phyloP scores from a whole-genome alignment of 495 filamentous ascomycete species.

The Aspergillus saccharolyticus region DNA sequence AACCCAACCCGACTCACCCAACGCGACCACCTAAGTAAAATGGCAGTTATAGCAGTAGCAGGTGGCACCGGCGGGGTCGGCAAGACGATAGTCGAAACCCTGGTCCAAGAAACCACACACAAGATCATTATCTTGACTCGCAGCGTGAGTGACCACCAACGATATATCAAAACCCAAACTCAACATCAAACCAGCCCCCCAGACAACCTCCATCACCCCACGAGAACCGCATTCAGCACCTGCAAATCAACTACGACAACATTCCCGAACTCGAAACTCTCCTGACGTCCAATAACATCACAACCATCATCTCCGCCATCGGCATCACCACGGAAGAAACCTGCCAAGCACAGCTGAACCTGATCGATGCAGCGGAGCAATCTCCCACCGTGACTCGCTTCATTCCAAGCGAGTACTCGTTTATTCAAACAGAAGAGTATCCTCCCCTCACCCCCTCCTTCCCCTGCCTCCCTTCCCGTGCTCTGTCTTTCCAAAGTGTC shows the following conservation, averaged over 20 bases:
- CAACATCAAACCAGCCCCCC: neutral
- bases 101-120: slow-evolving; percentile 34
- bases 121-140: slow-evolving; percentile 43
- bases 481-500: neutral
- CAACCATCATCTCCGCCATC: slow-evolving; percentile 50
- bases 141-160: slow-evolving; percentile 19
- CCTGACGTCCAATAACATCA: slow-evolving; percentile 43
- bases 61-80: slow-evolving; percentile 51
- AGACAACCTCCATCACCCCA: neutral
- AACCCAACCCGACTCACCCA: neutral
- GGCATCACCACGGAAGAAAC: slow-evolving; percentile 29
- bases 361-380: slow-evolving; percentile 47
- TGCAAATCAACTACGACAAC: slow-evolving; percentile 41
- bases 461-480: neutral
- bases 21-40: slow-evolving; percentile 6
- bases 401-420: slow-evolving; percentile 47
- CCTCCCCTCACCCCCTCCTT: neutral
- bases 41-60: slow-evolving; percentile 48
- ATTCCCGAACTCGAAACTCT: slow-evolving; percentile 29
- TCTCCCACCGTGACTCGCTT: slow-evolving; percentile 42
- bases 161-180: neutral
- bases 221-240: slow-evolving; percentile 11
- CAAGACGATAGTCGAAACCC: slow-evolving; percentile 44
- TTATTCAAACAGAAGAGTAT: slow-evolving; percentile 34
- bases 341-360: slow-evolving; percentile 35